Evolutionary conservation across 768 basidiomycete species (phyloP), one percentile per base, ranked within the genome.

Genomic region (Suillus hirtellus): DNA sequence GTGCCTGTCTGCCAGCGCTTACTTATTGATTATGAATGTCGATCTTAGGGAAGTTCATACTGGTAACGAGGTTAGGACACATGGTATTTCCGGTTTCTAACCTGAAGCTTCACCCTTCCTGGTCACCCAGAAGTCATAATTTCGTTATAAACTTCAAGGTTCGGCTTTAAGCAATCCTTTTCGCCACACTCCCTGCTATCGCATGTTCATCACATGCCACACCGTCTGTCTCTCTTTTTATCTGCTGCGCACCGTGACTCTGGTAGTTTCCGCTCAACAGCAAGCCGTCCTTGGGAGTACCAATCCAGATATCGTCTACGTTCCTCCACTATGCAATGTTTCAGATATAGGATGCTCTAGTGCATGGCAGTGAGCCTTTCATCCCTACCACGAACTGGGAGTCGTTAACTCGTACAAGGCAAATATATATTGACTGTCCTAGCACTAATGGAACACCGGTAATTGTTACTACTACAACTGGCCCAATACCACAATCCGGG

Each of bases 401-500:
- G 2, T 65, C 19, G 4, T 52, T n/a, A n/a, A n/a, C 21, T 21
- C n/a, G 27, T 35, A 34, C 56, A 19, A 76, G 73, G 73, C 71
- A 70, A 50, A 21, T 60, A 62, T 64, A 67, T 2, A 72, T 69
- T 12, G 50, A 62, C 60, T 61, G 37, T 42, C 62, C 65, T 4
- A 35, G 49, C 47, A 40, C 62, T 42, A 12, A 53, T 24, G 72
- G 66, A 12, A 65, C 60, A 1, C 58, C 67, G 19, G 8, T 68
- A 11, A 67, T 75, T 34, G 73, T 78, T 43, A 82, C 84, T 21
- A 64, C 71, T 35, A 53, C 52, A 53, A 31, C 24, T 50, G 85
- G 86, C 1, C 81, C 84, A 6, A 75, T 77, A 66, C 68, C 78
- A 44, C 73, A 72, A 46, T 73, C 79, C 17, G 77, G 71, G 24